These are phyloP conservation scores for Davidsoniella australis DNA, from an alignment of 2,329 filamentous ascomycete genomes.

Conservation along the genomic window DNA sequence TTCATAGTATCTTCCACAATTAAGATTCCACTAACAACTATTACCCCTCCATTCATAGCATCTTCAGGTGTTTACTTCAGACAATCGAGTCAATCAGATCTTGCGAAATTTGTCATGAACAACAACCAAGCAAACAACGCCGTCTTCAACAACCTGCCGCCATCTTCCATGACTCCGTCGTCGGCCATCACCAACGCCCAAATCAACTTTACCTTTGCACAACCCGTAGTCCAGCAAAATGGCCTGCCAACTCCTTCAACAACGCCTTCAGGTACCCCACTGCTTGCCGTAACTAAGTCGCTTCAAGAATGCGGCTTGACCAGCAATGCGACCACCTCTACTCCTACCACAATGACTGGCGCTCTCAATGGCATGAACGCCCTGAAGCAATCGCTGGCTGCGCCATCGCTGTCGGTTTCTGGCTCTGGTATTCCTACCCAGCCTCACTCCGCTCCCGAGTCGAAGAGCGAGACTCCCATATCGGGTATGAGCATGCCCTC, in stretches of 20 bases:
- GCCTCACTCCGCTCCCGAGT: constrained; percentile 6
- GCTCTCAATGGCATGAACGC: constrained; percentile 27
- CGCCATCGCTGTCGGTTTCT: constrained; percentile 12
- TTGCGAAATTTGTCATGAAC: constrained; percentile 31
- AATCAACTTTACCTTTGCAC: constrained; percentile 20
- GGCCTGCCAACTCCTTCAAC: constrained; percentile 15
- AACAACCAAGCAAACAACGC: constrained; percentile 18
- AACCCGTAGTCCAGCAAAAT: constrained; percentile 21
- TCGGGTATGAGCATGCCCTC: constrained; percentile 40
- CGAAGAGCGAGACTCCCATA: constrained; percentile 32
- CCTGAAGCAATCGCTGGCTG: constrained; percentile 16
- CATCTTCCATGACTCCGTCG: constrained; percentile 17
- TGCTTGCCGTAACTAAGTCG: constrained; percentile 16
- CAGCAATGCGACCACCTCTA: constrained; percentile 16
- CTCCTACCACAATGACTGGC: constrained; percentile 23
- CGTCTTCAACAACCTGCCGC: constrained; percentile 16
- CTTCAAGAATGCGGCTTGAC: constrained; percentile 17
- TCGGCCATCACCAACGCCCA: constrained; percentile 19
- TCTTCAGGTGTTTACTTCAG: constrained; percentile 12
- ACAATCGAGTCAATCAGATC: constrained; percentile 25
- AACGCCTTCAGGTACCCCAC: constrained; percentile 16
- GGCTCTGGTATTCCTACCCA: background rate
- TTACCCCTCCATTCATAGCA: background rate
- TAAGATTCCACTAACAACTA: background rate
- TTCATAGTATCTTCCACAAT: background rate